These are phyloP conservation scores for Colletotrichum navitas DNA, from an alignment of 2,329 filamentous ascomycete genomes.

Conservation along the genomic window DNA sequence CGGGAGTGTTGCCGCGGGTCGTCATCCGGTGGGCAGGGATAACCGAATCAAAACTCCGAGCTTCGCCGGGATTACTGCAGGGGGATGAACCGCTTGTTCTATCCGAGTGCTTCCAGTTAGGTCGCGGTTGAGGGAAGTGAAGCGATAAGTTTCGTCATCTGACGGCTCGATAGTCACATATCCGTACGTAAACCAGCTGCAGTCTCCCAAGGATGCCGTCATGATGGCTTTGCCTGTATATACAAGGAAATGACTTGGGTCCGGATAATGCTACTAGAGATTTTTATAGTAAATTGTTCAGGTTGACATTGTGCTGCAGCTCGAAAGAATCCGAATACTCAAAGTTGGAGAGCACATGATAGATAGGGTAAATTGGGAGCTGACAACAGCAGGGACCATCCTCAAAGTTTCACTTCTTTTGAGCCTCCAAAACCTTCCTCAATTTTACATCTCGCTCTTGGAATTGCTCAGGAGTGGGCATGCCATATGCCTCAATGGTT, in stretches of 20 bases:
- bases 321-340: neutral
- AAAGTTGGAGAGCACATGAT: neutral
- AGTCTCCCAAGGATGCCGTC: too few species aligned
- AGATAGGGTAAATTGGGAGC: neutral
- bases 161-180: too few species aligned
- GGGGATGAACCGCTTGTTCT: neutral
- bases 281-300: neutral
- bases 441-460: neutral
- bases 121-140: too few species aligned
- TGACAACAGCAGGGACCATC: neutral
- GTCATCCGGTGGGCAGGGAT: conserved; percentile 21
- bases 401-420: neutral
- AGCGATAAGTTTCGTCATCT: neutral
- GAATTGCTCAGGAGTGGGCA: conserved; percentile 4
- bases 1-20: conserved; percentile 31
- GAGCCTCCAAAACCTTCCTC: neutral
- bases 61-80: conserved; percentile 24
- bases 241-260: too few species aligned
- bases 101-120: neutral
- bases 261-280: too few species aligned
- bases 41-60: neutral
- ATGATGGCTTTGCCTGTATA: too few species aligned
- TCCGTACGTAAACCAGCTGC: too few species aligned
- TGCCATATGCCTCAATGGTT: conserved; percentile 4
- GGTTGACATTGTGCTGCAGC: too few species aligned